Base-by-base conservation (phyloP, 2,329 filamentous ascomycete species). In the Colletotrichum godetiae region DNA sequence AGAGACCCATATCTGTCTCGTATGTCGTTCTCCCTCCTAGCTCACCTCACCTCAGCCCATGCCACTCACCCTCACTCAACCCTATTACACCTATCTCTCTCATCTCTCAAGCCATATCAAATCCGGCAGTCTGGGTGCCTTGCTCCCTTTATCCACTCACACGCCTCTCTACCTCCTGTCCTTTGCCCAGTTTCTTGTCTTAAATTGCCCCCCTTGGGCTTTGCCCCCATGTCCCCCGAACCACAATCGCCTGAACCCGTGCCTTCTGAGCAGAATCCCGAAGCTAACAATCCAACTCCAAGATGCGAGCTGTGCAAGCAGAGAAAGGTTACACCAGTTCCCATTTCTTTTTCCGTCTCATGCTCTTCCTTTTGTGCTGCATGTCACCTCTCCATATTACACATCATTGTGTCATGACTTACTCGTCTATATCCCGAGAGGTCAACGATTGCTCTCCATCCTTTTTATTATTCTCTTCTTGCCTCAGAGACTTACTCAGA, bases 231-330 rank as follows among this genome's bases (percentile, higher is more conserved):
- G 31, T 64, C 56, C 52, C 62, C 65, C 68, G 72, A 75, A 71
- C 58, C 71, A 56, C 68, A 76, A n/a, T 75, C 69, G 35, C 74
- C 77, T 61, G 65, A 68, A 67, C 57, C 70, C 73, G 63, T 75
- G 67, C 64, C 65, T 35, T 55, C 55, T 42, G 72, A 77, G 57
- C 73, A 76, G 49, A 77, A 77, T 37, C 66, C 68, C 64, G 77
- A 80, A 76, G 78, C 86, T 86, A 82, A 87, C 78, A 74, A 75
- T 66, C 42, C 72, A 12, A 76, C 81, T 59, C 78, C 79, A 82
- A 92, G 91, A 78, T 92, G 94, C 79, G 94, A 95, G 83, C 87
- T 93, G 64, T 95, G 93, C 85, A 95, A 95, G 83, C 91, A 93
- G 81, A 87, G 94, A 84, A 96, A 95, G 87, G 93, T 94, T 83